Evolutionary conservation across 495 filamentous ascomycete species (phyloP).

Genomic region (Ramalina peruviana): DNA sequence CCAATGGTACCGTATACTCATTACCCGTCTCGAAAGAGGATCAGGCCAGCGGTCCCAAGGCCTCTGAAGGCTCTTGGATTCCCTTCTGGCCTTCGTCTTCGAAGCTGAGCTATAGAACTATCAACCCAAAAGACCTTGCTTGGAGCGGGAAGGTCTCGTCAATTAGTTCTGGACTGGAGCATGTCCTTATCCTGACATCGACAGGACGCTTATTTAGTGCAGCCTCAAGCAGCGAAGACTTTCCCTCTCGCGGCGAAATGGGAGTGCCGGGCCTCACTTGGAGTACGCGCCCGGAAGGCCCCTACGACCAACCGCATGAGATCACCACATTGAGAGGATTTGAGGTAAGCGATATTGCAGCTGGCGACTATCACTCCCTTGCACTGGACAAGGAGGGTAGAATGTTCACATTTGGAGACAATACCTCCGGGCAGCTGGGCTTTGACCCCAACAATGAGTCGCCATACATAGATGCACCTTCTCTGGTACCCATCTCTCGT

Average conservation of each 20-base stretch:
- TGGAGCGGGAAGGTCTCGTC: constrained; percentile 63
- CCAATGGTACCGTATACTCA: constrained; percentile 72
- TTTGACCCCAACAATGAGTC: constrained; percentile 48
- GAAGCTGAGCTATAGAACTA: constrained; percentile 50
- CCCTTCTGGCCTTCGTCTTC: constrained; percentile 53
- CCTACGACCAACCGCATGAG: constrained; percentile 71
- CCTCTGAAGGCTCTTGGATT: constrained; percentile 53
- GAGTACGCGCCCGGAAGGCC: constrained; percentile 59
- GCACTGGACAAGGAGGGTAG: constrained; percentile 57
- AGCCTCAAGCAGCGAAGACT: constrained; percentile 61
- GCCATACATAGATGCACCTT: constrained; percentile 53
- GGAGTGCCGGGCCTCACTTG: constrained; percentile 73
- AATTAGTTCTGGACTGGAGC: constrained; percentile 67
- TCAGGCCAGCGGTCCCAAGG: constrained; percentile 49
- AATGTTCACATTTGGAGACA: constrained; percentile 85
- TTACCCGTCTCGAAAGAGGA: constrained; percentile 62
- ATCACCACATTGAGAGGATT: constrained; percentile 48
- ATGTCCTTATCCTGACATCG: constrained; percentile 74
- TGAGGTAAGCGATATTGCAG: constrained; percentile 55
- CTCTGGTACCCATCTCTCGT: constrained; percentile 47
- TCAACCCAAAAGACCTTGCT: constrained; percentile 50
- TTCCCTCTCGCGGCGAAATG: constrained; percentile 72
- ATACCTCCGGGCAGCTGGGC: constrained; percentile 74
- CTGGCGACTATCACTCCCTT: constrained; percentile 80
- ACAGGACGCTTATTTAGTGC: constrained; percentile 75